A percentile compares a stretch with the other conserved stretches of the same genome.
These are phyloP conservation scores for Termitomyces sp. DNA, from an alignment of 768 basidiomycete species.

Conservation along the genomic window DNA sequence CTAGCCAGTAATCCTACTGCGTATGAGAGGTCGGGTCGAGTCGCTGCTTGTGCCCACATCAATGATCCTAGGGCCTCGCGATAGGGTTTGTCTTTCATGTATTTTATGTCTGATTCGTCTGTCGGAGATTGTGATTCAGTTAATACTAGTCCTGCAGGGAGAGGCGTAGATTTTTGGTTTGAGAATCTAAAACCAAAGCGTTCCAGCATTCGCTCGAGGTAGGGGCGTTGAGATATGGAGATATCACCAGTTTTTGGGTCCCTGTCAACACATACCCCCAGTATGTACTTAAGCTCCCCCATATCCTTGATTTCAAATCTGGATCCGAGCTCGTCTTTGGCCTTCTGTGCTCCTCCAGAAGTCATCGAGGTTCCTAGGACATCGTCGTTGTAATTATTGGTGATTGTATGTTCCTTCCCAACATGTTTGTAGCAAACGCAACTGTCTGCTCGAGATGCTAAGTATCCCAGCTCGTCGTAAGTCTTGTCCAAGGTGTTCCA, in stretches of 20 bases:
- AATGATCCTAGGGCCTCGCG: too few species aligned
- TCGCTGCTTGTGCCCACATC: too few species aligned
- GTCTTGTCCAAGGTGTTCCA: neutral
- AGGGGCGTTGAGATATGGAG: neutral
- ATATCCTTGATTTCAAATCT: neutral
- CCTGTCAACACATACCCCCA: neutral
- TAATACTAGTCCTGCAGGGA: neutral
- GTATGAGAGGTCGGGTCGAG: too few species aligned
- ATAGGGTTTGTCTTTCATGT: too few species aligned
- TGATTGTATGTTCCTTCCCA: neutral
- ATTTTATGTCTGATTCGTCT: too few species aligned
- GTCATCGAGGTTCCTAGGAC: neutral
- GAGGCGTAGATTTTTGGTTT: neutral
- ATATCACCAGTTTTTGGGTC: neutral
- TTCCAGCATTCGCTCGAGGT: neutral
- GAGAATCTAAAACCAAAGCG: neutral
- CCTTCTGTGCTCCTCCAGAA: neutral
- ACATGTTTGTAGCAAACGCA: too few species aligned
- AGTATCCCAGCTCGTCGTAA: neutral
- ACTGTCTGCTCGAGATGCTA: neutral
- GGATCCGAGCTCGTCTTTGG: neutral
- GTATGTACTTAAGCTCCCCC: neutral
- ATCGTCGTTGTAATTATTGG: neutral
- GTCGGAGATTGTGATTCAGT: neutral
- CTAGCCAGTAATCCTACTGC: too few species aligned